Percentiles rank a stretch among this genome's conserved stretches.
These are phyloP conservation scores for Claviceps sorghi DNA, from an alignment of 2,329 filamentous ascomycete species.

Conservation along the genomic window DNA sequence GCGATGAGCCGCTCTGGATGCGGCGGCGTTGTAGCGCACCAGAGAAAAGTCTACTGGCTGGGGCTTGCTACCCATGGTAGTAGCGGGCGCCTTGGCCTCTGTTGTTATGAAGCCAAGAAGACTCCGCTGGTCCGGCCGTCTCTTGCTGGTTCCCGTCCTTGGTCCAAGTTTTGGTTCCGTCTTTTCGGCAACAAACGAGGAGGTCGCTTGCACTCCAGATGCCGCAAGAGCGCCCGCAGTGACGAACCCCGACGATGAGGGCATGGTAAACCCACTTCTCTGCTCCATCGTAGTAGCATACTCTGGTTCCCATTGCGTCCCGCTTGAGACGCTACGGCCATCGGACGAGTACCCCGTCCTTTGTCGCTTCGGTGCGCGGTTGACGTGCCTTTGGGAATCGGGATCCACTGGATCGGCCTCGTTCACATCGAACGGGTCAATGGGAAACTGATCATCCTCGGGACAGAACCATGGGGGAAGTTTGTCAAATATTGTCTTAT, in stretches of 20 bases:
- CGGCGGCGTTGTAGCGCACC: constrained; percentile 14
- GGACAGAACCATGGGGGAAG: constrained; percentile 38
- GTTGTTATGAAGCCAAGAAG: constrained; percentile 27
- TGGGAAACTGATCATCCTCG: constrained; percentile 55
- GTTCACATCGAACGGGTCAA: constrained; percentile 39
- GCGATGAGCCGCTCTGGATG: constrained; percentile 10
- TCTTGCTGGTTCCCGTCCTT: constrained; percentile 16
- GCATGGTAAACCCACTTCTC: constrained; percentile 42
- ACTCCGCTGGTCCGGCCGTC: constrained; percentile 25
- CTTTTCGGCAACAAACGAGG: constrained; percentile 5
- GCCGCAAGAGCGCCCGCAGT: constrained; percentile 36
- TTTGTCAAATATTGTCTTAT: constrained; percentile 36
- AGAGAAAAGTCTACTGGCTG: constrained; percentile 9
- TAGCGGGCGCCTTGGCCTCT: constrained; percentile 6
- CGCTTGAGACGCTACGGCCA: constrained; percentile 8
- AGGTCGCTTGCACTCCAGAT: constrained; percentile 8
- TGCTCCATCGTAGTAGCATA: constrained; percentile 50
- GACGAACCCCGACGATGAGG: constrained; percentile 44
- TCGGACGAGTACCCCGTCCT: constrained; percentile 10
- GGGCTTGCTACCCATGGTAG: constrained; percentile 5
- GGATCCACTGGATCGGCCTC: constrained; percentile 10
- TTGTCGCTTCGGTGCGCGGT: constrained; percentile 17
- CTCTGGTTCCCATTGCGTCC: constrained; percentile 26
- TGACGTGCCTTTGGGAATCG: constrained; percentile 8
- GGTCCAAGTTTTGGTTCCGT: constrained; percentile 8